Percentiles rank a stretch among this genome's conserved stretches.
Conservation (phyloP, 257 asterid species). For the Rauvolfia tetraphylla region DNA sequence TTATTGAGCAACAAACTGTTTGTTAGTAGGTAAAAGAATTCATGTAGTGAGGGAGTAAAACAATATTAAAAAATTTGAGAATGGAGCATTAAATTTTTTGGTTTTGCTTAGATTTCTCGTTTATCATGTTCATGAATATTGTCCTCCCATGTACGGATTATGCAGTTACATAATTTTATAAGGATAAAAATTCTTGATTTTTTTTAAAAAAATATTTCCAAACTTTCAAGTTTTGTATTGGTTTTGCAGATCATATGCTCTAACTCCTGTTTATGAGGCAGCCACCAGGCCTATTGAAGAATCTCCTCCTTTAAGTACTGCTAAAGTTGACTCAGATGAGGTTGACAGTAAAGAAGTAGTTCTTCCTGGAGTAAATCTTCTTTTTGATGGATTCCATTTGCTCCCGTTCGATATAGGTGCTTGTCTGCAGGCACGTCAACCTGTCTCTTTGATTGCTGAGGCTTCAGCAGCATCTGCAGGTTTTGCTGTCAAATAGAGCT, state of each 20-base stretch:
- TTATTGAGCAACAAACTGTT: not conserved
- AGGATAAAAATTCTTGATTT: not conserved
- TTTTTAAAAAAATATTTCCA: not conserved
- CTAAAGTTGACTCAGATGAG: slow-evolving; percentile 73
- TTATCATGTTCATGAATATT: not conserved
- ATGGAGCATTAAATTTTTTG: not conserved
- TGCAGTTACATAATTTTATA: not conserved
- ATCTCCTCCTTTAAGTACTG: slow-evolving; percentile 41
- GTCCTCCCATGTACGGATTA: not conserved
- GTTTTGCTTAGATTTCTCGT: not conserved
- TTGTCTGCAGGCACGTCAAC: slow-evolving; percentile 98
- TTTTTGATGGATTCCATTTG: slow-evolving; percentile 86
- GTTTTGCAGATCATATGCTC: slow-evolving; percentile 77
- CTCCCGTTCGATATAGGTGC: slow-evolving; percentile 94
- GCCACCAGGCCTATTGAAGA: slow-evolving; percentile 60
- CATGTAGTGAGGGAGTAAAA: not conserved
- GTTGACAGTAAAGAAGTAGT: slow-evolving; percentile 79
- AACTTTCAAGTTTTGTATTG: slow-evolving; percentile 16
- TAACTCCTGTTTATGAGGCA: slow-evolving; percentile 70
- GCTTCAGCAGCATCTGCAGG: slow-evolving; percentile 80
- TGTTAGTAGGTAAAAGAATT: not conserved
- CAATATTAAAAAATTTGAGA: not conserved
- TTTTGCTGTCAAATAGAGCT: slow-evolving; percentile 45
- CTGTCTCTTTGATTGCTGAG: slow-evolving; percentile 81
- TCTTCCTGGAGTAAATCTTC: slow-evolving; percentile 90